Evolutionary conservation across 345 rosid genomes (phyloP).

Genomic region (Acer saccharum): DNA sequence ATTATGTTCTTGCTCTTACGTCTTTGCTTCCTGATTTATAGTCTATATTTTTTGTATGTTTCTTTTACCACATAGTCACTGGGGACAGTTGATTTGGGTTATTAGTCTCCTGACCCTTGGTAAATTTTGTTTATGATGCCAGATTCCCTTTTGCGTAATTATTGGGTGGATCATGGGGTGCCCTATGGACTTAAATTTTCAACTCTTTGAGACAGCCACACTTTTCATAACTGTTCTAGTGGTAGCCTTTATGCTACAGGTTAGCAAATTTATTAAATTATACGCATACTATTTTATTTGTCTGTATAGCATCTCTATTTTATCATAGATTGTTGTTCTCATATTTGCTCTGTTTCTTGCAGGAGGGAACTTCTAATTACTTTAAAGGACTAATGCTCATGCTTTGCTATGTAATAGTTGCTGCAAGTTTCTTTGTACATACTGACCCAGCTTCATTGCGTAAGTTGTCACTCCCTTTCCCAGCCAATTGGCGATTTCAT

Average conservation of each 20-base stretch:
- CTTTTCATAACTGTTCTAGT: constrained; percentile 75
- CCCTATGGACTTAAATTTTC: constrained; percentile 83
- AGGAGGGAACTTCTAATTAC: constrained; percentile 81
- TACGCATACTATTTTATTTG: neutral
- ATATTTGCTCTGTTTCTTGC: constrained; percentile 16
- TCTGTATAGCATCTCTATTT: neutral
- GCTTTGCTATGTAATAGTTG: constrained; percentile 66
- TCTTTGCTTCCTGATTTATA: too few relatives aligned
- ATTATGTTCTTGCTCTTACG: neutral
- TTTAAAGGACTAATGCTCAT: constrained; percentile 78
- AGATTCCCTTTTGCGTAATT: constrained; percentile 86
- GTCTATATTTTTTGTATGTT: too few relatives aligned
- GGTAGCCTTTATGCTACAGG: constrained; percentile 86
- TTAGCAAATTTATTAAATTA: constrained; percentile 16
- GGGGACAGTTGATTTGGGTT: neutral
- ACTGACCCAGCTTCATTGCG: constrained; percentile 44
- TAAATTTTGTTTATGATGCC: constrained; percentile 23
- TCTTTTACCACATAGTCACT: neutral
- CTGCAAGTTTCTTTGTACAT: constrained; percentile 80
- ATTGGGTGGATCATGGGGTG: constrained; percentile 78
- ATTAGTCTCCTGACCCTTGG: neutral
- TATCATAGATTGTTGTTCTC: neutral
- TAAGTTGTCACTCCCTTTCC: constrained; percentile 14
- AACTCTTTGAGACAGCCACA: constrained; percentile 86
- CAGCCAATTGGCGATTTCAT: neutral